Conservation (phyloP, 805 yeast genomes). For the Candida railenensis region DNA sequence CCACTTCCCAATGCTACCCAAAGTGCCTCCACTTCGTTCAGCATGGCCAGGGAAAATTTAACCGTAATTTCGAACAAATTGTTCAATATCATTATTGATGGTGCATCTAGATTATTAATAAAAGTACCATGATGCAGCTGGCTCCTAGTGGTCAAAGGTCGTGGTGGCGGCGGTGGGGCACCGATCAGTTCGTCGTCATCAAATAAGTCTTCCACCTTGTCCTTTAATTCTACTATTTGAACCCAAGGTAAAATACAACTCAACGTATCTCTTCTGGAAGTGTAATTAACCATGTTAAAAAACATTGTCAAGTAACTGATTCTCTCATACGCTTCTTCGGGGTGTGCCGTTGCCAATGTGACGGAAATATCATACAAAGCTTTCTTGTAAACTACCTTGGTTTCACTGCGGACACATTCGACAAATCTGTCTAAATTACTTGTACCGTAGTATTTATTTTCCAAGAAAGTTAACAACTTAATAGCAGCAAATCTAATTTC, state of each 20-base stretch:
- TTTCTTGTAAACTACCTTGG: constrained; percentile 82
- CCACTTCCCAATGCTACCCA: constrained; percentile 85
- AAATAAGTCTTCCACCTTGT: neutral
- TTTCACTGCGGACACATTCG: constrained; percentile 70
- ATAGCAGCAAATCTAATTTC: constrained; percentile 74
- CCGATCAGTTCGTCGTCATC: constrained; percentile 1
- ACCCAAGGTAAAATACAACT: constrained; percentile 90
- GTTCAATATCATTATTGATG: constrained; percentile 65
- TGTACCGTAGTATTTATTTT: constrained; percentile 44
- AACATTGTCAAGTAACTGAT: constrained; percentile 72
- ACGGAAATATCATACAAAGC: constrained; percentile 79
- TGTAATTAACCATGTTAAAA: constrained; percentile 55
- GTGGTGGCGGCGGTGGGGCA: constrained; percentile 1
- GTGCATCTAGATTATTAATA: constrained; percentile 16
- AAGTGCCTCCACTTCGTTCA: constrained; percentile 86
- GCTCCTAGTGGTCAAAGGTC: constrained; percentile 3
- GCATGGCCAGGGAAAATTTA: constrained; percentile 67
- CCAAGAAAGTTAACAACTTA: constrained; percentile 65
- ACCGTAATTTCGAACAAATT: constrained; percentile 85
- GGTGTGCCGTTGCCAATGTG: constrained; percentile 57
- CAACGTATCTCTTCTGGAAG: constrained; percentile 72
- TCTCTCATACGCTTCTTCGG: constrained; percentile 60
- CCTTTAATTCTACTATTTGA: constrained; percentile 69
- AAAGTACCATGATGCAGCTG: neutral
- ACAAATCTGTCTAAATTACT: constrained; percentile 56